Evolutionary conservation across 345 rosid species (phyloP).

Genomic region (Firmiana major): DNA sequence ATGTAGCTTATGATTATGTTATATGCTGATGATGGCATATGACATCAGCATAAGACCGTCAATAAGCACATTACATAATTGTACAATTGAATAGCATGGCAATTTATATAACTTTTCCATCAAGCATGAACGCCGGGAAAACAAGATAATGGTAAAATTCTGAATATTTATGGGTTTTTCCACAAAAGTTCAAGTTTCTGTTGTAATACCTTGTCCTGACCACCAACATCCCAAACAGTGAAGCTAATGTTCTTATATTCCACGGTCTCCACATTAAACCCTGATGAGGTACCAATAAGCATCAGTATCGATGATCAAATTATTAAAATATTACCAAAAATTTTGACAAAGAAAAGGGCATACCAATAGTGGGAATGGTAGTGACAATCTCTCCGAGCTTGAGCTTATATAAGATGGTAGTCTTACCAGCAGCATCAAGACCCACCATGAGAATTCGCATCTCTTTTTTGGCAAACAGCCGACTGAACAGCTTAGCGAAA

Average conservation of each 20-base stretch:
- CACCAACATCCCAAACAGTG: constrained; percentile 81
- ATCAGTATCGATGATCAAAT: not conserved
- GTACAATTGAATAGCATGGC: not conserved
- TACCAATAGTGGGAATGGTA: constrained; percentile 72
- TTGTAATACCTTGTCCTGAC: constrained; percentile 63
- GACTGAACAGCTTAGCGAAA: constrained; percentile 59
- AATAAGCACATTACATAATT: constrained; percentile 12
- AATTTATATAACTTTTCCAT: not conserved
- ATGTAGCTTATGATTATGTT: constrained; percentile 31
- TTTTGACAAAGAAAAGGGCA: not conserved
- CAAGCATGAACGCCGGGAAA: not conserved
- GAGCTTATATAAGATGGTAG: constrained; percentile 67
- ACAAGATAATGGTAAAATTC: not conserved
- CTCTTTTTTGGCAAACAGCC: constrained; percentile 69
- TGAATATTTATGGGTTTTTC: not conserved
- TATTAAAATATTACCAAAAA: not conserved
- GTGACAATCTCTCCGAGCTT: constrained; percentile 75
- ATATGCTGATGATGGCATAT: constrained; percentile 15
- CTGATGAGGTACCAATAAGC: constrained; percentile 21
- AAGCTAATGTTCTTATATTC: constrained; percentile 79
- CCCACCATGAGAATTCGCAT: constrained; percentile 80
- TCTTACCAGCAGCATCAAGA: constrained; percentile 86
- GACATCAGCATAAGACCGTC: constrained; percentile 24
- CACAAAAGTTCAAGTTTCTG: not conserved
- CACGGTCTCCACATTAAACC: constrained; percentile 74